These are phyloP conservation scores for Hygrocybe coccinea DNA, from an alignment of 768 basidiomycete species.

Conservation along the genomic window DNA sequence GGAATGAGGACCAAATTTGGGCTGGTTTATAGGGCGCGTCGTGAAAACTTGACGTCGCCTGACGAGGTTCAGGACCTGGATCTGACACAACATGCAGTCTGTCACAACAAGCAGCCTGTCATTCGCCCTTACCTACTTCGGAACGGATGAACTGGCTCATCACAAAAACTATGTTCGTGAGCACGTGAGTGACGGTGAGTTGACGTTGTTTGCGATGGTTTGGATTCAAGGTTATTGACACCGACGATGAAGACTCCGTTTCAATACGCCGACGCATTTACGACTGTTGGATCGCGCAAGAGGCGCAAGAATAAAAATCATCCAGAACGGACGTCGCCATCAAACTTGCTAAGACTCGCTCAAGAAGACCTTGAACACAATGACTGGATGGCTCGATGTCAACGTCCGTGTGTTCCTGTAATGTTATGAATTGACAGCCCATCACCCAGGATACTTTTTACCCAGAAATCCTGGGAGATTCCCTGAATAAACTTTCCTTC, in stretches of 20 bases:
- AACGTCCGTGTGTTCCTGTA: slow-evolving; percentile 45
- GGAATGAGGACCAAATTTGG: too few species aligned
- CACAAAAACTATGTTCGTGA: too few species aligned
- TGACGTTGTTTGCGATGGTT: neutral
- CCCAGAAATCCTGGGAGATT: slow-evolving; percentile 36
- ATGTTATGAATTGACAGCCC: neutral
- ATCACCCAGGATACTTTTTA: neutral
- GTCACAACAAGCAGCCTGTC: too few species aligned
- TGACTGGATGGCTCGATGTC: slow-evolving; percentile 53
- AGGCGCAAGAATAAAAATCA: slow-evolving; percentile 42
- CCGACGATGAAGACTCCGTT: slow-evolving; percentile 18
- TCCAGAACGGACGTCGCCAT: slow-evolving; percentile 31
- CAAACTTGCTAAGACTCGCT: slow-evolving; percentile 38
- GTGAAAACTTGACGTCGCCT: too few species aligned
- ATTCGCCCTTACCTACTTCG: too few species aligned
- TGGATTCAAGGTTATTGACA: neutral
- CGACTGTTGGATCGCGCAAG: slow-evolving; percentile 46
- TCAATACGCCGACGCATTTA: slow-evolving; percentile 47
- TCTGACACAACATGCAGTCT: too few species aligned
- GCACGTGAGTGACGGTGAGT: too few species aligned
- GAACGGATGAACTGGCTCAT: too few species aligned
- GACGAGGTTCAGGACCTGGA: too few species aligned
- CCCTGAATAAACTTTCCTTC: slow-evolving; percentile 23
- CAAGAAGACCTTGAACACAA: slow-evolving; percentile 44
- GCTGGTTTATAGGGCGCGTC: too few species aligned